Conservation (phyloP, 1,284 basidiomycete species). For the Puccinia hordei region DNA sequence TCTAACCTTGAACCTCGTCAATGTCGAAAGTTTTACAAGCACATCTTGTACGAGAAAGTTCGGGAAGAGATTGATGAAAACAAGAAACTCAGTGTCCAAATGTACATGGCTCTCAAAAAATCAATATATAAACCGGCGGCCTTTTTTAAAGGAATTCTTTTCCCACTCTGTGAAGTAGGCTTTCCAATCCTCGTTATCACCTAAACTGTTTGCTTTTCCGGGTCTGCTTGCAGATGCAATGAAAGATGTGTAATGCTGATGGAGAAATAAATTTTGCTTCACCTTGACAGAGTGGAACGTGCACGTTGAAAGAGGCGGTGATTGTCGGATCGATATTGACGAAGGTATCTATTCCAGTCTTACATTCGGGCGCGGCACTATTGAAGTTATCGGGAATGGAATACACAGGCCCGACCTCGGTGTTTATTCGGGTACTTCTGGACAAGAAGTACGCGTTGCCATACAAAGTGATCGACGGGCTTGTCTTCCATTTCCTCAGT, state of each 20-base stretch:
- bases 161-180: conserved; percentile 86
- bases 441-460: conserved; percentile 99
- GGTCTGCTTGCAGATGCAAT: neutral
- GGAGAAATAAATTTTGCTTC: neutral
- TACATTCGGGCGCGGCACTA: conserved; percentile 94
- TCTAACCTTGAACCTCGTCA: conserved; percentile 95
- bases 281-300: conserved; percentile 66
- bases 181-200: neutral
- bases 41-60: conserved; percentile 86
- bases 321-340: conserved; percentile 89
- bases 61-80: conserved; percentile 82
- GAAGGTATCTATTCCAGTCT: conserved; percentile 87
- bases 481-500: conserved; percentile 97
- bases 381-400: conserved; percentile 94
- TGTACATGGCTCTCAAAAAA: conserved; percentile 81
- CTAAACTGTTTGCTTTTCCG: neutral
- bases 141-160: conserved; percentile 97
- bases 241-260: neutral
- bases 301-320: conserved; percentile 90
- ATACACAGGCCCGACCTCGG: conserved; percentile 89
- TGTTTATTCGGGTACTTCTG: conserved; percentile 93
- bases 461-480: conserved; percentile 95
- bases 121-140: conserved; percentile 94
- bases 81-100: conserved; percentile 87
- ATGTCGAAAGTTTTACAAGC: conserved; percentile 89